Evolutionary conservation across 2,329 filamentous ascomycete genomes (phyloP).

Genomic region (Penicillium sp.): DNA sequence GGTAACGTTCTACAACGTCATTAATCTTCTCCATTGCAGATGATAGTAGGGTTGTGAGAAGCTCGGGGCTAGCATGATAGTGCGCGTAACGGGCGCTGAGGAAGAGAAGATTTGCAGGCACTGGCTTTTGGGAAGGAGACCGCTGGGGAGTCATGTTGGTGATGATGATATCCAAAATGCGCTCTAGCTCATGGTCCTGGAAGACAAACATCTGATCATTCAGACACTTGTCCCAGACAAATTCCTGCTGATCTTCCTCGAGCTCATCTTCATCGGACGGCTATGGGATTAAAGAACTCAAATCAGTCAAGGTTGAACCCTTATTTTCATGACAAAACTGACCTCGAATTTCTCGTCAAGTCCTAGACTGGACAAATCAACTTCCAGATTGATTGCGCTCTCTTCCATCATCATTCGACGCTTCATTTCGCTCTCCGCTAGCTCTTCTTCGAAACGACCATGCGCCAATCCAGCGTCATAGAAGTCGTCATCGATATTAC

Average conservation of each 20-base stretch:
- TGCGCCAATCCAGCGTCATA: constrained; percentile 90
- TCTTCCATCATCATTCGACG: constrained; percentile 97
- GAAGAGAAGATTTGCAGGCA: constrained; percentile 96
- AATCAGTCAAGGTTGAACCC: neutral
- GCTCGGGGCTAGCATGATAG: constrained; percentile 85
- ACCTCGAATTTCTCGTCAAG: constrained; percentile 95
- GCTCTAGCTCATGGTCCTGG: constrained; percentile 86
- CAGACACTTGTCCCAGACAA: constrained; percentile 90
- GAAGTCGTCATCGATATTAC: constrained; percentile 68
- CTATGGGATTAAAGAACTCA: constrained; percentile 14
- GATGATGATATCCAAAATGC: constrained; percentile 91
- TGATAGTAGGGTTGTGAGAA: constrained; percentile 75
- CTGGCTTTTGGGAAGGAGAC: constrained; percentile 94
- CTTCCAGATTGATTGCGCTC: constrained; percentile 92
- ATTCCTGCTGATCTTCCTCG: constrained; percentile 87
- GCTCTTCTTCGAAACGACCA: constrained; percentile 92
- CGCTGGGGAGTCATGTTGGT: constrained; percentile 97
- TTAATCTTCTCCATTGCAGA: constrained; percentile 96
- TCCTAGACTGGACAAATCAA: constrained; percentile 91
- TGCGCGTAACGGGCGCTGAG: constrained; percentile 93
- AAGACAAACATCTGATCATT: constrained; percentile 99
- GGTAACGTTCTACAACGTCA: constrained; percentile 87
- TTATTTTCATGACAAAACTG: constrained; percentile 29
- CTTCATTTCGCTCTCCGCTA: constrained; percentile 94
- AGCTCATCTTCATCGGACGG: constrained; percentile 79